phyloP scores from a whole-genome alignment of 108 stramenopile genomes.

The Fistulifera pelliculosa region DNA sequence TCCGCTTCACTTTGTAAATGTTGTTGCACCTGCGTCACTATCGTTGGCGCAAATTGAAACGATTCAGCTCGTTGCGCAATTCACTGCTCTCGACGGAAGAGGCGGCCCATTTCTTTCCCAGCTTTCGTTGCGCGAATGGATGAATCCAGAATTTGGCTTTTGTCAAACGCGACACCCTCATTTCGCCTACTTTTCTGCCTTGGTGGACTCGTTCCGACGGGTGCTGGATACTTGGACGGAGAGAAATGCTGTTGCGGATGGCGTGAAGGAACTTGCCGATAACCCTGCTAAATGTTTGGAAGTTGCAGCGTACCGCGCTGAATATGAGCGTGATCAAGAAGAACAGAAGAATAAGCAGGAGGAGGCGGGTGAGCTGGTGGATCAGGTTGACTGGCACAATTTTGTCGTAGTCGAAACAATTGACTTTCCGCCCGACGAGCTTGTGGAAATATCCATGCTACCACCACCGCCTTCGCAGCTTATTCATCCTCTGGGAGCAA shows the following conservation, averaged over 20 bases:
- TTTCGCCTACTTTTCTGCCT: constrained; percentile 91
- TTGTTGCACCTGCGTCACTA: constrained; percentile 70
- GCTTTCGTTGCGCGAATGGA: constrained; percentile 76
- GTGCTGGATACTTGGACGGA: constrained; percentile 34
- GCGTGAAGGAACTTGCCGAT: constrained; percentile 4
- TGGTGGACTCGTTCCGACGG: constrained; percentile 90
- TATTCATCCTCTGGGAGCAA: constrained; percentile 5
- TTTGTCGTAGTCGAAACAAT: constrained; percentile 98
- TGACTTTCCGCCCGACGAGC: constrained; percentile 86
- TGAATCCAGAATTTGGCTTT: constrained; percentile 87
- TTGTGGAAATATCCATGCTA: constrained; percentile 30
- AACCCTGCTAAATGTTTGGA: constrained; percentile 35
- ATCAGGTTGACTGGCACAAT: constrained; percentile 94
- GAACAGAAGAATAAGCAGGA: constrained; percentile 29
- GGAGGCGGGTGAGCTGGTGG: constrained; percentile 42
- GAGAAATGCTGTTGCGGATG: background rate
- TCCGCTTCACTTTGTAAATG: constrained; percentile 57
- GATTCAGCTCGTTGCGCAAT: constrained; percentile 95
- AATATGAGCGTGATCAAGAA: constrained; percentile 76
- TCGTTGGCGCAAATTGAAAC: constrained; percentile 75
- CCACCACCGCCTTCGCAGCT: constrained; percentile 56
- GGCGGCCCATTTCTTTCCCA: constrained; percentile 73
- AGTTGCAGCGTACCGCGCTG: constrained; percentile 62
- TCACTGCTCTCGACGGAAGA: constrained; percentile 72
- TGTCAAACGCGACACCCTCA: constrained; percentile 88